phyloP scores from a whole-genome alignment of 257 asterid genomes.

The Primulina tabacum region DNA sequence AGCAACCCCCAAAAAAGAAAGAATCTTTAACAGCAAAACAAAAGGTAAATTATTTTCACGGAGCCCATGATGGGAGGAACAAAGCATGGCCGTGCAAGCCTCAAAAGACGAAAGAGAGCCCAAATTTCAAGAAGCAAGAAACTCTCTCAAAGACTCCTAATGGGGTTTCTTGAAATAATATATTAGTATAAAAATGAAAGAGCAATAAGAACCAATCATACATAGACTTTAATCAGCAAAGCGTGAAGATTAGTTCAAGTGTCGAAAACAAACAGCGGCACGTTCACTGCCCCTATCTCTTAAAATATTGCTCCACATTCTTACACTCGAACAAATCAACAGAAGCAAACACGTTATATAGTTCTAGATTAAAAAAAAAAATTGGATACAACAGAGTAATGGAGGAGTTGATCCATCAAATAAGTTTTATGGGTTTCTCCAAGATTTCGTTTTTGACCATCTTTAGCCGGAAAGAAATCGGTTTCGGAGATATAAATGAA shows the following conservation, averaged over 20 bases:
- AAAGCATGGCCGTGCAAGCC: conserved; percentile 67
- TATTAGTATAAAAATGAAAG: conserved; percentile 20
- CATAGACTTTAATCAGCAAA: conserved; percentile 33
- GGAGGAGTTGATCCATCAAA: conserved; percentile 23
- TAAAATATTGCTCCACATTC: conserved; percentile 31
- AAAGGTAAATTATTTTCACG: conserved; percentile 18
- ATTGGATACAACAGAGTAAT: conserved; percentile 28
- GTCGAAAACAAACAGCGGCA: conserved; percentile 57
- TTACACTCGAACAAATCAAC: conserved; percentile 31
- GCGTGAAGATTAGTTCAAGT: conserved; percentile 41
- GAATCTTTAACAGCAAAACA: conserved; percentile 16
- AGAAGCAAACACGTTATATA: conserved; percentile 7
- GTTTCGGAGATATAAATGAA: background rate
- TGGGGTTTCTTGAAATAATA: conserved; percentile 14
- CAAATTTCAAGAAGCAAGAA: conserved; percentile 44
- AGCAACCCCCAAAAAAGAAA: conserved; percentile 29
- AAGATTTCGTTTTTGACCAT: background rate
- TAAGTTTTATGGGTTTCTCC: conserved; percentile 19
- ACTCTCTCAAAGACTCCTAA: conserved; percentile 25
- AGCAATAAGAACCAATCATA: conserved; percentile 33
- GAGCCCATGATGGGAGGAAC: conserved; percentile 49
- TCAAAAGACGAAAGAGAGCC: conserved; percentile 57
- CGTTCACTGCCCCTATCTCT: conserved; percentile 46
- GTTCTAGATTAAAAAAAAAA: conserved; percentile 11
- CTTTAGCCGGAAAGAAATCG: background rate